Conservation (phyloP, 129 eudicot species). For the Flaveria sonorensis region DNA sequence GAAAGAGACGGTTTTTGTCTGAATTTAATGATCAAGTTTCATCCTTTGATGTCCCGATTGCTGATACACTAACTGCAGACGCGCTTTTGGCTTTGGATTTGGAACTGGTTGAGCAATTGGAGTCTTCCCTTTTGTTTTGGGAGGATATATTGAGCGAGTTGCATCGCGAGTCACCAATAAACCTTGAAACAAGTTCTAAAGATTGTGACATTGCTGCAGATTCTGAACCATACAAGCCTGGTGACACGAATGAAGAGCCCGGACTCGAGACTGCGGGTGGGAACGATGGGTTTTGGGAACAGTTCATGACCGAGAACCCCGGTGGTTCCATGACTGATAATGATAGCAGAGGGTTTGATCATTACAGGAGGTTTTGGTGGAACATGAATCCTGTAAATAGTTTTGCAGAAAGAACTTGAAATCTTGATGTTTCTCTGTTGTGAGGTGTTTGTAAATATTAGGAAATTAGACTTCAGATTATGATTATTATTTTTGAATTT, state of each 20-base stretch:
- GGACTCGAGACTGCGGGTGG: conserved; percentile 42
- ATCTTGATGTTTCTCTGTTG: not conserved
- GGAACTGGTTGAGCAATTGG: conserved; percentile 51
- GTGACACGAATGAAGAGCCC: conserved; percentile 36
- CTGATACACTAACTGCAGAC: conserved; percentile 34
- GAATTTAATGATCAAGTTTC: conserved; percentile 39
- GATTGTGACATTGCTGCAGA: conserved; percentile 47
- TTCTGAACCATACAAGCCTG: conserved; percentile 37
- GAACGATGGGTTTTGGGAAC: conserved; percentile 46
- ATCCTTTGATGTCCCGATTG: conserved; percentile 27
- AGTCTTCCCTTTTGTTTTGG: conserved; percentile 60
- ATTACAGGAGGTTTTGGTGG: conserved; percentile 59
- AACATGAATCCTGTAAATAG: conserved; percentile 54
- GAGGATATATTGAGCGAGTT: conserved; percentile 51
- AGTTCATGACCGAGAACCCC: conserved; percentile 41
- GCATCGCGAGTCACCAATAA: conserved; percentile 38
- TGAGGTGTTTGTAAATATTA: not conserved
- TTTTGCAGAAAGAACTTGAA: conserved; percentile 60
- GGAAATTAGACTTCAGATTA: not conserved
- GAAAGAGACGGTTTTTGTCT: conserved; percentile 66
- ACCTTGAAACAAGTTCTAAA: conserved; percentile 40
- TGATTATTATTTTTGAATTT: not conserved
- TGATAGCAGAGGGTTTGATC: conserved; percentile 50
- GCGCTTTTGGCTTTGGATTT: conserved; percentile 45
- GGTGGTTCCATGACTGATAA: conserved; percentile 41